phyloP scores from a whole-genome alignment of 2,329 filamentous ascomycete genomes.

The Sporothrix euskadiensis region DNA sequence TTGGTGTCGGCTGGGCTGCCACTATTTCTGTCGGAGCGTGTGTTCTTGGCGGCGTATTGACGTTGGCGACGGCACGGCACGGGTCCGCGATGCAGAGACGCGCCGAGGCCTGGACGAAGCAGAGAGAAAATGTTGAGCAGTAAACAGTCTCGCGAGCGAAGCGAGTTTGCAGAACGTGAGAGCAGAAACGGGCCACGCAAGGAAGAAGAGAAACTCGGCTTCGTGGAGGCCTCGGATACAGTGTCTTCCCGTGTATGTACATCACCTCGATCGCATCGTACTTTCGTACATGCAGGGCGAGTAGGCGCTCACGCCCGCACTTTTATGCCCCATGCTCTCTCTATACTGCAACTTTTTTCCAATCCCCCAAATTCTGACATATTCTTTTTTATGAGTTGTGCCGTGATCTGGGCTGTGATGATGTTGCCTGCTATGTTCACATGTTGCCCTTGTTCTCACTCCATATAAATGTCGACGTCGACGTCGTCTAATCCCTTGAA shows the following conservation, averaged over 20 bases:
- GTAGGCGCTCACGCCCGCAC: not conserved
- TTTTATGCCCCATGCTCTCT: no score
- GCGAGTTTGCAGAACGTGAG: no score
- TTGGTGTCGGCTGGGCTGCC: slow-evolving; percentile 30
- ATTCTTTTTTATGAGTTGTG: not conserved
- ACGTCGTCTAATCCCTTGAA: not conserved
- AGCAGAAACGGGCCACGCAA: not conserved
- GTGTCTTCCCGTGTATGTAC: not conserved
- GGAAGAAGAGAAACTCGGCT: not conserved
- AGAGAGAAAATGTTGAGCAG: not conserved
- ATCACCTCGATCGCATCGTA: not conserved
- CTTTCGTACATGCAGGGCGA: not conserved
- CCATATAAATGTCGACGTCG: not conserved
- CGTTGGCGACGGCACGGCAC: slow-evolving; percentile 10
- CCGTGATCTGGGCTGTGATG: not conserved
- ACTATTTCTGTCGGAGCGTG: slow-evolving; percentile 19
- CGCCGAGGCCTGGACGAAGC: slow-evolving; percentile 7
- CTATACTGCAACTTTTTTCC: not conserved
- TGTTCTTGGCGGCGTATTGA: not conserved
- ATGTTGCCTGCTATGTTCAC: not conserved
- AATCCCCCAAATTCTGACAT: not conserved
- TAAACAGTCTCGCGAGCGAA: not conserved
- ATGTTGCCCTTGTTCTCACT: not conserved
- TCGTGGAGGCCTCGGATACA: not conserved
- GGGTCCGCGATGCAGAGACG: slow-evolving; percentile 3